A percentile compares a stretch with the other conserved stretches of the same genome.
Evolutionary conservation across 495 filamentous ascomycete genomes (phyloP).

Genomic region (Daldinia childiae): DNA sequence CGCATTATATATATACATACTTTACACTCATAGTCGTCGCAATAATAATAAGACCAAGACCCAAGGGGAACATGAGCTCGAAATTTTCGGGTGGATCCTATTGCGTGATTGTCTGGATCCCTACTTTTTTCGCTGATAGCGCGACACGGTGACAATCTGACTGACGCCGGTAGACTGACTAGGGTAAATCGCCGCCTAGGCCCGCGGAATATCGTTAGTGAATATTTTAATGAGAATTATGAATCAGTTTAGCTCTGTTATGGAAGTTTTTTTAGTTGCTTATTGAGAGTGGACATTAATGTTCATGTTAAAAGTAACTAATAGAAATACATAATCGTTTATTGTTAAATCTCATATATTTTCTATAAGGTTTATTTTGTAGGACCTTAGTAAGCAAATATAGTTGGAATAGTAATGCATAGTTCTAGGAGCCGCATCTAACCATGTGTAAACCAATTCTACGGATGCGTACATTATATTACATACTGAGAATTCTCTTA

Average conservation of each 20-base stretch:
- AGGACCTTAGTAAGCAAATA: constrained; percentile 8
- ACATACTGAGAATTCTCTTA: background rate
- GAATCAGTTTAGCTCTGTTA: background rate
- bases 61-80: background rate
- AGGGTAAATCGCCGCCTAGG: constrained; percentile 9
- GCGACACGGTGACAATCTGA: constrained; percentile 11
- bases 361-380: background rate
- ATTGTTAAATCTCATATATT: background rate
- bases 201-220: constrained; percentile 3
- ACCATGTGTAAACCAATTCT: constrained; percentile 4
- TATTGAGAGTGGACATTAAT: background rate
- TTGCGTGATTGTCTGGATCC: constrained; percentile 40
- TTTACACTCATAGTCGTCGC: background rate
- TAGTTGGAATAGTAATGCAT: background rate
- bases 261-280: background rate
- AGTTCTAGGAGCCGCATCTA: constrained; percentile 27
- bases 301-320: too few relatives aligned
- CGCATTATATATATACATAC: constrained; percentile 20
- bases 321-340: background rate
- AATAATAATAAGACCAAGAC: background rate
- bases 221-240: background rate
- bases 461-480: background rate
- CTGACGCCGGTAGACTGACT: constrained; percentile 14
- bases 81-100: constrained; percentile 38
- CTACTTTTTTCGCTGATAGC: constrained; percentile 30